Base-by-base conservation (phyloP, 257 asterid genomes). In the Ophiorrhiza pumila region DNA sequence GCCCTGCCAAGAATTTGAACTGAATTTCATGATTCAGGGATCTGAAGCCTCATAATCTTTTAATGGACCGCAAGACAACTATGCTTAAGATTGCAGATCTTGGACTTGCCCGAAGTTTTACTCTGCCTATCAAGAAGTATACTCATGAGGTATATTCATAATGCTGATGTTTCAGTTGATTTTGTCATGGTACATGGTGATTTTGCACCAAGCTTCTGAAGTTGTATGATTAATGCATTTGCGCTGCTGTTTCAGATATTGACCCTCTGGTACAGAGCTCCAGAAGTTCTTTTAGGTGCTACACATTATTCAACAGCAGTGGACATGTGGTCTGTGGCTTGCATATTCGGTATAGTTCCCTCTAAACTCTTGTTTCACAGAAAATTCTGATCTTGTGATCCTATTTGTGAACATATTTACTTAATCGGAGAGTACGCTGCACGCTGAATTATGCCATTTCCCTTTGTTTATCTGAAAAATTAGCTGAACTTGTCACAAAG, bases 211-310 rank as follows among this genome's bases (percentile, higher is more conserved):
- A 15, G 5, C 49, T 37, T 69, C 14, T 17, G 29, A 11, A 25
- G 50, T 64, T 22, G 52, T 20, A 53, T 67, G 47, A 73, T 60
- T 22, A 32, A 47, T 17, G 63, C 15, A 17, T 46, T 66, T 18
- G 11, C 57, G 50, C 29, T 61, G 74, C 25, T 18, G 46, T 69
- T 68, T 71, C 89, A 94, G 99, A 91, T 94, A 75, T 82, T 95
- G 84, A 95, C 99, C 68, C 96, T 95, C 27, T 95, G 99, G 99
- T 92, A 95, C 63, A 89, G 99, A 81, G 99, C 99, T 78, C 99
- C 99, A 58, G 99, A 95, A 84, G 98, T 95, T 62, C 97, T 92
- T 55, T 75, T 95, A 84, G 99, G 99, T 56, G 90, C 96, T 18
- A 90, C 98, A 9, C 98, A 92, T 76, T 95, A 95, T 87, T 90